phyloP scores from a whole-genome alignment of 2,329 filamentous ascomycete species.

The Penicillium frequentans region DNA sequence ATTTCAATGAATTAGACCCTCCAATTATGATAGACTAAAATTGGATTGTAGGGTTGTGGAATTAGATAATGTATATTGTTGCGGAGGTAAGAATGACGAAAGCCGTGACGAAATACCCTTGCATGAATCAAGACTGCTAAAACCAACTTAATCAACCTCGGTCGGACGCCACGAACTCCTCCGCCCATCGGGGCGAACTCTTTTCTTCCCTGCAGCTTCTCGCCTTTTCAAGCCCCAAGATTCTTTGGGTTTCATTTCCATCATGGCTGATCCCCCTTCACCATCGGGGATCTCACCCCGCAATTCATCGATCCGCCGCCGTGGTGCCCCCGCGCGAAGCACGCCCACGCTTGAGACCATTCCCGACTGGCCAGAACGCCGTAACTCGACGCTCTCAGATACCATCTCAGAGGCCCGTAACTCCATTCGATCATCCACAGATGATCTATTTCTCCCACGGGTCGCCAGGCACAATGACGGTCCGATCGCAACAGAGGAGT shows the following conservation, averaged over 20 bases:
- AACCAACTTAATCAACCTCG: conserved; percentile 8
- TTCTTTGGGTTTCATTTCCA: neutral
- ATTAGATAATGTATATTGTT: no score
- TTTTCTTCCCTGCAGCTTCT: neutral
- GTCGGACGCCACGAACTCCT: conserved; percentile 14
- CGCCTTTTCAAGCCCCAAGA: neutral
- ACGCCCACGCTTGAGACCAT: conserved; percentile 41
- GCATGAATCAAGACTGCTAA: neutral
- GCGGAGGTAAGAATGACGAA: neutral
- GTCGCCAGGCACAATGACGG: conserved; percentile 36
- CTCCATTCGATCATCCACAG: conserved; percentile 65
- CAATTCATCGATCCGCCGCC: conserved; percentile 30
- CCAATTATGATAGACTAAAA: no score
- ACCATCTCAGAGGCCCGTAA: conserved; percentile 67
- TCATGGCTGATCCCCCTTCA: conserved; percentile 15
- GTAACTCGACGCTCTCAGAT: conserved; percentile 78
- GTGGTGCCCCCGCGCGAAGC: conserved; percentile 35
- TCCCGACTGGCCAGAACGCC: conserved; percentile 50
- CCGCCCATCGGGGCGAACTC: conserved; percentile 6
- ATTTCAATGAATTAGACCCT: no score
- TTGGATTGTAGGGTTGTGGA: no score
- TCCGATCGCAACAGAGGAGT: conserved; percentile 54
- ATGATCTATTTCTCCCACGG: conserved; percentile 66
- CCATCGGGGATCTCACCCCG: conserved; percentile 9
- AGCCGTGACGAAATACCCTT: neutral